Base-by-base conservation (phyloP, 768 basidiomycete genomes). In the Trametopsis cervina region DNA sequence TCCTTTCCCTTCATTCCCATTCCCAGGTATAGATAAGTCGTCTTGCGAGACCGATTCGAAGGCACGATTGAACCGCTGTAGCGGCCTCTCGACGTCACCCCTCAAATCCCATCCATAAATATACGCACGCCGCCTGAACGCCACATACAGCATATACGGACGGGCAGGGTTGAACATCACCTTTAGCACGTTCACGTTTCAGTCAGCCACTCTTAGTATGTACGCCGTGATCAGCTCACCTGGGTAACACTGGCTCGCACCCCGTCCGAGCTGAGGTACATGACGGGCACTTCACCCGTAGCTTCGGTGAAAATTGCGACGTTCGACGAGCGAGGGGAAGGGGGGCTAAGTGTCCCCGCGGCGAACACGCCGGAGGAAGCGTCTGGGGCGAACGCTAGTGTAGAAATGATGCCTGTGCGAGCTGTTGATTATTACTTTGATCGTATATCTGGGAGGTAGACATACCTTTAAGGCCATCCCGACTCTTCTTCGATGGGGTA, bases 71-170 rank as follows among this genome's bases (percentile, higher is more conserved):
- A 55, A 77, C 41, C 72, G 59, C 24, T 66, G 61, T 15, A 77
- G 44, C 36, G 79, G 74, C 15, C 54, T 18, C 43, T 66, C 63
- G 24, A 74, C 57, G 62, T 84, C 74, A 2, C 75, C 69, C 0
- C 92, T 77, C 4, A 92, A 61, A 61, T 96, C 94, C 85, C 88
- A 96, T 46, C 77, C 71, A 58, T 82, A 84, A 20, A 95, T 72
- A 2, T 59, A 58, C 4, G 69, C 70, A n/a, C 69, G 69, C 11
- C 85, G 73, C 4, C 94, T 76, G 55, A 89, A 93, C 0, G 88
- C 74, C 0, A 86, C 85, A 52, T 88, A 95, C 22, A 97, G 63
- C 1, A 88, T 65, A 49, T 88, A 76, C 0, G 89, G 85, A 37
- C 69, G 66, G 17, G 67, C 66, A 0, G 89, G 88, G 57, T 93